Evolutionary conservation across 352 stramenopile genomes (phyloP), one percentile per base, ranked within the genome.

Genomic region (Pythium apleroticum): DNA sequence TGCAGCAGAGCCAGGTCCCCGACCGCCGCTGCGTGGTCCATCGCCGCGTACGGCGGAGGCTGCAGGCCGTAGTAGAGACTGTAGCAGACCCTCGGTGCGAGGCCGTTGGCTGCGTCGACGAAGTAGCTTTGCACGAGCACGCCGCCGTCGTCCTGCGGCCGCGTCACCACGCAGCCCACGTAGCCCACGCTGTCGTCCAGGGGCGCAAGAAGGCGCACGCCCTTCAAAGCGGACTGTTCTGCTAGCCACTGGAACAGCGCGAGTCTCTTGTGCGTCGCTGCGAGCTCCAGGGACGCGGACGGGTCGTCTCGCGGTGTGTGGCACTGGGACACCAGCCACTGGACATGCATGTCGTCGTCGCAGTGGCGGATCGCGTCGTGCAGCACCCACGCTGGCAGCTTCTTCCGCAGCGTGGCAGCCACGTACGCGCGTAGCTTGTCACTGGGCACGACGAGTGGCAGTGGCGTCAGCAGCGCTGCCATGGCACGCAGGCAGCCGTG

Each of bases 161-260:
- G 12, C 4, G n/a, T 48, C 5, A 19, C 19, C 45, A 55, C 14
- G 50, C 60, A 66, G 60, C 48, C 35, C 5, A 22, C 37, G 37
- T 46, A 46, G 17, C 7, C 37, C 37, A 20, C 37, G 17, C 37
- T 12, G 17, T n/a, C 15, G 6, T 46, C 37, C 37, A 46, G 37
- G 4, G 37, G 37, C 17, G 37, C 37, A 22, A 66, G 20, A 2
- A 55, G 37, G 5, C 28, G 60, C 24, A 60, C 37, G 8, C 10
- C 15, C n/a, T 20, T 30, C n/a, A 24, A 27, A 28, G 24, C 8
- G 22, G 6, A 31, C 28, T 22, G 17, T 11, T 41, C 48, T 0
- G 28, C 39, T 20, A 66, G 45, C 37, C 27, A 66, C 60, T 55
- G 50, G 10, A 45, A 39, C 12, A 66, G 25, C 9, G 28, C n/a